phyloP scores from a whole-genome alignment of 2,329 filamentous ascomycete genomes.

The Penicillium sp. region DNA sequence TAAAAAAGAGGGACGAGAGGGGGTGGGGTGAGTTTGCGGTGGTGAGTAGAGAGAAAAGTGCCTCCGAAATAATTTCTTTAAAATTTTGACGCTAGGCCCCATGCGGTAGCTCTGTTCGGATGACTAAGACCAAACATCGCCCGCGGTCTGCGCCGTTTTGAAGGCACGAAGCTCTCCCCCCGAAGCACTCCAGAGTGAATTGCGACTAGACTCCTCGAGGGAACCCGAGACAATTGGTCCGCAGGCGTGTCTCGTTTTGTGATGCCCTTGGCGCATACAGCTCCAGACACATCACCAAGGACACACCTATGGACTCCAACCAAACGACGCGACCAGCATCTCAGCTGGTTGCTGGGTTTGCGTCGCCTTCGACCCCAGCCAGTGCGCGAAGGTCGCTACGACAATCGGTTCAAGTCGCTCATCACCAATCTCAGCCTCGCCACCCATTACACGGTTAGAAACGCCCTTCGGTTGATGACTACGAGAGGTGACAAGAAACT shows the following conservation, averaged over 20 bases:
- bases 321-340: slow-evolving; percentile 60
- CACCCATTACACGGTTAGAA: slow-evolving; percentile 43
- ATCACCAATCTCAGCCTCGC: slow-evolving; percentile 40
- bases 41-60: slow-evolving; percentile 24
- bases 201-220: background rate
- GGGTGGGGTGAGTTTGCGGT: slow-evolving; percentile 26
- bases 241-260: background rate
- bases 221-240: background rate
- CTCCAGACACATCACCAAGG: background rate
- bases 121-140: slow-evolving; percentile 25
- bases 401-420: slow-evolving; percentile 41
- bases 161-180: background rate
- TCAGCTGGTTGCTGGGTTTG: slow-evolving; percentile 62
- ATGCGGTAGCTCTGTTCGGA: slow-evolving; percentile 24
- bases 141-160: background rate
- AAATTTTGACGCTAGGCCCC: slow-evolving; percentile 41
- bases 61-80: slow-evolving; percentile 38
- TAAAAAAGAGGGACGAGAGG: slow-evolving; percentile 18
- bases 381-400: slow-evolving; percentile 40
- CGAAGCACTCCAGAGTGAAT: background rate
- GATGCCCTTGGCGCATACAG: background rate
- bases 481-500: slow-evolving; percentile 6
- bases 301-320: slow-evolving; percentile 37
- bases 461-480: background rate
- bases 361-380: slow-evolving; percentile 45